Base-by-base conservation (phyloP, 768 basidiomycete species). In the Ramaria rubella region DNA sequence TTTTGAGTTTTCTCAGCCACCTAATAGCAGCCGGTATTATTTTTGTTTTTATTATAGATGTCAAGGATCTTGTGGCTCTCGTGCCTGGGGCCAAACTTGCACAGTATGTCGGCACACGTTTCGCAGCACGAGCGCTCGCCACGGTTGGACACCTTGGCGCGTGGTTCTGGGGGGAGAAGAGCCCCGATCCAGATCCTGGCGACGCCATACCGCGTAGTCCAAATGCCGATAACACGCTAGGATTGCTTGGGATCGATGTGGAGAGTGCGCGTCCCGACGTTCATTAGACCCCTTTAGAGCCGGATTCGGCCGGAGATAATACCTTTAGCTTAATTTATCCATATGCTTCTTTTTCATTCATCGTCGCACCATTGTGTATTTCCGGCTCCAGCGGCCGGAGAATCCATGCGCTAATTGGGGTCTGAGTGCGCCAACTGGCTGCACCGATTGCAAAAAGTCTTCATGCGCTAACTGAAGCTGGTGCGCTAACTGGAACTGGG, bases 1-100 rank as follows among this genome's bases (percentile, higher is more conserved):
- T 38, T n/a, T 38, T 38, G n/a, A n/a, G n/a, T n/a, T n/a, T n/a
- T n/a, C n/a, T n/a, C n/a, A n/a, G n/a, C n/a, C n/a, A n/a, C n/a
- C n/a, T n/a, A n/a, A n/a, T n/a, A n/a, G n/a, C n/a, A n/a, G n/a
- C n/a, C n/a, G n/a, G n/a, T n/a, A n/a, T n/a, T n/a, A n/a, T n/a
- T n/a, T n/a, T n/a, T n/a, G n/a, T n/a, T n/a, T n/a, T n/a, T n/a
- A 3, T 26, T 2, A 5, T 24, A 51, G 87, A 91, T 62, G 74
- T 88, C 42, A 81, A 84, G 66, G 90, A 92, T 65, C 73, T 91
- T 57, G 73, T 89, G 63, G 82, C 83, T 34, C 77, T 90, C 38
- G 66, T 89, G 8, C 88, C 88, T 3, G 87, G 87, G 3, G 77
- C 81, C 58, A 77, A 81, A 8, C 68, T 85, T 43, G 78, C 79